Percentiles rank a stretch among this genome's conserved stretches.
Evolutionary conservation across 345 rosid genomes (phyloP).

Genomic region (Syzygium aqueum): DNA sequence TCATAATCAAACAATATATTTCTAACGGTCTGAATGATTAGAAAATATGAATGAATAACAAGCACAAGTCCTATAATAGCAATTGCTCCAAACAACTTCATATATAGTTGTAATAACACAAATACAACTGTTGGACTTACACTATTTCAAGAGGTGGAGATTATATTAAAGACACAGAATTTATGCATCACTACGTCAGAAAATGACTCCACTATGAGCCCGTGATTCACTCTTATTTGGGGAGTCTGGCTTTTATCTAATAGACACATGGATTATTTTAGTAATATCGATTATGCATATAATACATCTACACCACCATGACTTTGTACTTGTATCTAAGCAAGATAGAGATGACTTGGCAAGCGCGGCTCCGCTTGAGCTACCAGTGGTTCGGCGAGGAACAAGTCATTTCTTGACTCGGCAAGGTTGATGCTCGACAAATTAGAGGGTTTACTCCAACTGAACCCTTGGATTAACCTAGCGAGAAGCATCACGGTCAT

Average conservation of each 20-base stretch:
- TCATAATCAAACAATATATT: too few relatives aligned
- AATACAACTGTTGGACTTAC: background rate
- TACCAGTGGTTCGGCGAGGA: background rate
- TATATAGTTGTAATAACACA: background rate
- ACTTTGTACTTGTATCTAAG: background rate
- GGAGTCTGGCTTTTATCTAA: background rate
- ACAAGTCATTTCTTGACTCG: background rate
- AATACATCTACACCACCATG: background rate
- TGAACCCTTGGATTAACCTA: constrained; percentile 1
- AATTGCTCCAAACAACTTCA: background rate
- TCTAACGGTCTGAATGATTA: background rate
- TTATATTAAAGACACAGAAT: background rate
- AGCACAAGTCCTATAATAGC: background rate
- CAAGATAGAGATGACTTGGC: constrained; percentile 6
- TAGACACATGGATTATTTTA: background rate
- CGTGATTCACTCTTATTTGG: background rate
- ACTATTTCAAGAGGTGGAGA: background rate
- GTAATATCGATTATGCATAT: background rate
- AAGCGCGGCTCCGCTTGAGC: background rate
- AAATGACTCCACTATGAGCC: background rate
- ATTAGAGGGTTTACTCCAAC: background rate
- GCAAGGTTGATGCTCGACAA: background rate
- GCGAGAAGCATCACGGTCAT: constrained; percentile 4
- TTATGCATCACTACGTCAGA: background rate
- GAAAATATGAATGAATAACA: too few relatives aligned